Conservation (phyloP, 345 rosid species). For the Brassica rapa region DNA sequence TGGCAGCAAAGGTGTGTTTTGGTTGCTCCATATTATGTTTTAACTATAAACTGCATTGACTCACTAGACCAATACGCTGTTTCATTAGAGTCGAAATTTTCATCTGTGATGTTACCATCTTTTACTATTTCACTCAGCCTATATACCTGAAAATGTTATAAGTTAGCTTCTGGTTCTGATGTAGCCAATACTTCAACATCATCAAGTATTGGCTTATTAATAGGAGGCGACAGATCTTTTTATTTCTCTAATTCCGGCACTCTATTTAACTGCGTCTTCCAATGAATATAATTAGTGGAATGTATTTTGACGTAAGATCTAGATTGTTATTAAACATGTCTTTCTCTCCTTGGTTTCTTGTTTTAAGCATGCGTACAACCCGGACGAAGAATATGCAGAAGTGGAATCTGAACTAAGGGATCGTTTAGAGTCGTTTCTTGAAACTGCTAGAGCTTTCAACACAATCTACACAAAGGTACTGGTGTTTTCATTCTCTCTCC, state of each 20-base stretch:
- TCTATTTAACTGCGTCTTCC: no score
- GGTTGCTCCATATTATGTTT: slow-evolving; percentile 9
- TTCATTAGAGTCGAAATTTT: not conserved
- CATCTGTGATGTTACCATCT: not conserved
- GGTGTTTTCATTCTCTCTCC: not conserved
- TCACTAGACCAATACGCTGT: slow-evolving; percentile 1
- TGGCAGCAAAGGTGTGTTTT: slow-evolving; percentile 83
- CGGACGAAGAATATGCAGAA: slow-evolving; percentile 86
- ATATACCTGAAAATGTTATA: not conserved
- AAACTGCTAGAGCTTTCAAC: slow-evolving; percentile 91
- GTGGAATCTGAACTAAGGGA: slow-evolving; percentile 81
- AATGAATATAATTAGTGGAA: no score
- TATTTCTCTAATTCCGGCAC: no score
- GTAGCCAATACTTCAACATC: no score
- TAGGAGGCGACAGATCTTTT: no score
- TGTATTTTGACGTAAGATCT: no score
- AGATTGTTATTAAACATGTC: no score
- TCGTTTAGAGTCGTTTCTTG: slow-evolving; percentile 85
- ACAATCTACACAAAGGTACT: slow-evolving; percentile 87
- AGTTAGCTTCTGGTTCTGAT: not conserved
- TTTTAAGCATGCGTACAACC: slow-evolving; percentile 84
- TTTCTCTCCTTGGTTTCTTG: no score
- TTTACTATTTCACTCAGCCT: not conserved
- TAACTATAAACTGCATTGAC: slow-evolving; percentile 1
- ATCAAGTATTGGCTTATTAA: no score